Evolutionary conservation across 495 filamentous ascomycete species (phyloP), one percentile per base, ranked within the genome.

Genomic region (Cenococcum geophilum): DNA sequence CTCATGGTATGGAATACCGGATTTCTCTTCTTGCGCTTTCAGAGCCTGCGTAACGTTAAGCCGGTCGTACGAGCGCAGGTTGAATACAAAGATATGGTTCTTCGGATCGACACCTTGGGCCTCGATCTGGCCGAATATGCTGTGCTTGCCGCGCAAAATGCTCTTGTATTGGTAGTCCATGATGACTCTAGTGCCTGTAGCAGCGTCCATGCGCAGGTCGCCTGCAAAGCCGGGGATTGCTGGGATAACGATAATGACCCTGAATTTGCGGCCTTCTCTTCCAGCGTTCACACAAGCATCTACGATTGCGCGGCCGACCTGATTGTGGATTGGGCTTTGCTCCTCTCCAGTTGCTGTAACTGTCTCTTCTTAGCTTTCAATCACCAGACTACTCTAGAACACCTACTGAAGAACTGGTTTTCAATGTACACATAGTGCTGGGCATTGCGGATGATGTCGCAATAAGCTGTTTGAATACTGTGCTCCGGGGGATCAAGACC

Each of bases 121-220:
- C 22, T 79, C 73, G 27, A 97, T 83, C 66, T 88, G 88, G 16
- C 81, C 87, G 67, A 87, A 91, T 53, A 97, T 97, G 11, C 89
- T 95, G 71, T 96, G 79, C 66, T 95, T 85, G 1, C 93, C 92
- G 12, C 92, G 88, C 67, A 85, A 86, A 60, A 98, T 95, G 1
- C 90, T 93, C 72, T 93, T 97, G 76, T 92, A 98, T 72, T 97
- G 92, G 72, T 97, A 98, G 70, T 96, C 92, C 90, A 98, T 98
- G 70, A 97, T 98, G 3, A 91, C 91, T 59, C 76, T 64, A 0
- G 92, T 97, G 22, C 93, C 92, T 20, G 80, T 81, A 0, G 93
- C 92, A 25, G 86, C 89, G 63, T 86, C 83, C 16, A 89, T 85
- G 36, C 92, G 76, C 11, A 98, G 76, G 72, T 96, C 92, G 10